Evolutionary conservation across 345 rosid species (phyloP), one percentile per base, ranked within the genome.

Genomic region (Eutrema japonicum): DNA sequence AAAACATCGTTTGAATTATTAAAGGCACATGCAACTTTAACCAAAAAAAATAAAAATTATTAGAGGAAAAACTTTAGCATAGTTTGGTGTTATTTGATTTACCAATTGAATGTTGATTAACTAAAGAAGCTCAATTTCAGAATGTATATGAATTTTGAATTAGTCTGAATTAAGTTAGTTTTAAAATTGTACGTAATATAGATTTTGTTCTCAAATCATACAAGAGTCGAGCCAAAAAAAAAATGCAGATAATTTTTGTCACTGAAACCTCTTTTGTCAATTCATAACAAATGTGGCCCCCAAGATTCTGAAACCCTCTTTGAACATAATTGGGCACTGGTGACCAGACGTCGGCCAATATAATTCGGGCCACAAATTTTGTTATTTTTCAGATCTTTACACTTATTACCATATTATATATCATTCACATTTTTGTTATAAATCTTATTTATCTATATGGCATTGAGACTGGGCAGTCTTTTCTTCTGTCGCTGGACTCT

Each of bases 251-350:
- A 45, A 61, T 16, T 55, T 63, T 41, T 56, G 61, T 22, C 53
- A 16, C 71, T 32, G 22, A 61, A 52, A 75, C 57, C 41, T 68
- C 63, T 61, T 52, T 52, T 36, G 64, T 70, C 71, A 69, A 38
- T 56, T 69, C 71, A 70, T 46, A 43, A 69, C 57, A 5, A 46
- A 38, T 4, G 71, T 70, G 61, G 79, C 3, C 36, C 36, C 75
- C 40, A 29, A 38, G 3, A 37, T 76, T 69, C 65, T 63, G 60
- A 64, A 70, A 64, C 79, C 79, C 71, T 70, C 74, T 69, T 70
- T 55, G 13, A 40, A 62, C 29, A 63, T 48, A 29, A 55, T 63
- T 70, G 64, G 59, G 10, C 75, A 46, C 7, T 54, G 52, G 46
- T 69, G 51, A 69, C 64, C 61, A 35, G n/a, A n/a, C n/a, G 43